These are phyloP conservation scores for Penicillium maclennaniae DNA, from an alignment of 495 filamentous ascomycete genomes.

Conservation along the genomic window DNA sequence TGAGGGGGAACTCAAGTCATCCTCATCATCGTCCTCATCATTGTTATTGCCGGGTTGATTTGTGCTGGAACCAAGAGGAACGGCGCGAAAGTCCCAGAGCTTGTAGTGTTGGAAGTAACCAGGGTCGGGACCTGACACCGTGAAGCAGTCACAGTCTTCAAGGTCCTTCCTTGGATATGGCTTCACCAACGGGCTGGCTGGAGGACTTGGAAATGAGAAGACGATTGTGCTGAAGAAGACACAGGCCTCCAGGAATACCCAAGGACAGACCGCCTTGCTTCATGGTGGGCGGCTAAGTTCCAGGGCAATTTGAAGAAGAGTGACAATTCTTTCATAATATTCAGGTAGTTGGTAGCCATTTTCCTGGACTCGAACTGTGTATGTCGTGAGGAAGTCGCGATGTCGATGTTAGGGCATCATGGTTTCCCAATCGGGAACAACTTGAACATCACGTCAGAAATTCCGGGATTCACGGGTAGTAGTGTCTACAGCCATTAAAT, in stretches of 20 bases:
- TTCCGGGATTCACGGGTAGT: not conserved
- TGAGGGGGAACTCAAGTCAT: conserved; percentile 29
- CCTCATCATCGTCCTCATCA: conserved; percentile 38
- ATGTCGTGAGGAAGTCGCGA: conserved; percentile 12
- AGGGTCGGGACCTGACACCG: conserved; percentile 33
- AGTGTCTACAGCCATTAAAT: not conserved
- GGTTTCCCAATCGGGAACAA: conserved; percentile 12
- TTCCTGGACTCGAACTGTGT: not conserved
- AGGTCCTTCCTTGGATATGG: conserved; percentile 9
- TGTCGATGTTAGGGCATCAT: conserved; percentile 11
- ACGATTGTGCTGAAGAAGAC: not conserved
- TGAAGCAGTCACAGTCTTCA: conserved; percentile 37
- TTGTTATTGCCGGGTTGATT: conserved; percentile 22
- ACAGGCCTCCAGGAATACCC: conserved; percentile 4
- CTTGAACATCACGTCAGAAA: not conserved
- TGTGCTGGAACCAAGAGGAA: conserved; percentile 20
- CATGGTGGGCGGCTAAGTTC: conserved; percentile 10
- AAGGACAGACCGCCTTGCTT: conserved; percentile 1
- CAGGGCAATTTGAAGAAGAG: not conserved
- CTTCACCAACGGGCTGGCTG: not conserved
- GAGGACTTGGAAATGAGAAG: not conserved
- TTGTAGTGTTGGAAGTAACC: conserved; percentile 61
- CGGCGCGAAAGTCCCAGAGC: conserved; percentile 63
- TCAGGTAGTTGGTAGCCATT: not conserved
- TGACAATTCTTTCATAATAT: not conserved